Conservation (phyloP, 805 yeast genomes). For the Wickerhamiella slavikovae region DNA sequence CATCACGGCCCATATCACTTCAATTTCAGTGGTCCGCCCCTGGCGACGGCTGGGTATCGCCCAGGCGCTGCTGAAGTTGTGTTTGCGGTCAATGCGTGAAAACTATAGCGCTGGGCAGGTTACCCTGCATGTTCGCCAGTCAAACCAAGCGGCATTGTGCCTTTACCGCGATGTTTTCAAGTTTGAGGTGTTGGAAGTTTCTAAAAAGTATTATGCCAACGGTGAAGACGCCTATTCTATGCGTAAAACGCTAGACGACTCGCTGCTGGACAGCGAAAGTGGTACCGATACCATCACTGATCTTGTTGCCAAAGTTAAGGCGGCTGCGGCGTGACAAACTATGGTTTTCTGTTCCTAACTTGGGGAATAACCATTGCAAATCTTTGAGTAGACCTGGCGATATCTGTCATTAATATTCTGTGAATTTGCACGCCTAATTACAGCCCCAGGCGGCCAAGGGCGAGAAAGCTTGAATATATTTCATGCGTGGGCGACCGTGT, state of each 20-base stretch:
- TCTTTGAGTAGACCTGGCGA: no score
- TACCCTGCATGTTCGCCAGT: slow-evolving; percentile 79
- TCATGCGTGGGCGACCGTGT: no score
- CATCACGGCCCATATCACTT: slow-evolving; percentile 82
- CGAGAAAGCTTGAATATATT: no score
- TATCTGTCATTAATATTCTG: no score
- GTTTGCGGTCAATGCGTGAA: slow-evolving; percentile 62
- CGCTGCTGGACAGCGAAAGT: background rate
- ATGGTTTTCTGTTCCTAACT: no score
- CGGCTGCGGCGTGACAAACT: no score
- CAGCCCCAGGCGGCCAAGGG: no score
- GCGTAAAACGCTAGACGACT: slow-evolving; percentile 19
- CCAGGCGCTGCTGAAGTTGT: slow-evolving; percentile 61
- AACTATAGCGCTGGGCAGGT: slow-evolving; percentile 66
- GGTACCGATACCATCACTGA: background rate
- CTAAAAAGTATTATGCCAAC: slow-evolving; percentile 82
- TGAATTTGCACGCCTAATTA: no score
- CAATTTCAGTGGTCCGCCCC: slow-evolving; percentile 84
- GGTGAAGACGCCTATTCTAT: slow-evolving; percentile 96
- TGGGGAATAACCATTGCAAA: no score
- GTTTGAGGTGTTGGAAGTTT: slow-evolving; percentile 67
- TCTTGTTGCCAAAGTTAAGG: no score
- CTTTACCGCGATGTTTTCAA: slow-evolving; percentile 67
- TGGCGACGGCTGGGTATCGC: slow-evolving; percentile 92
- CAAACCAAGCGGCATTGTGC: slow-evolving; percentile 86